Conservation (phyloP, 768 basidiomycete genomes). For the Leucocoprinus sp. region DNA sequence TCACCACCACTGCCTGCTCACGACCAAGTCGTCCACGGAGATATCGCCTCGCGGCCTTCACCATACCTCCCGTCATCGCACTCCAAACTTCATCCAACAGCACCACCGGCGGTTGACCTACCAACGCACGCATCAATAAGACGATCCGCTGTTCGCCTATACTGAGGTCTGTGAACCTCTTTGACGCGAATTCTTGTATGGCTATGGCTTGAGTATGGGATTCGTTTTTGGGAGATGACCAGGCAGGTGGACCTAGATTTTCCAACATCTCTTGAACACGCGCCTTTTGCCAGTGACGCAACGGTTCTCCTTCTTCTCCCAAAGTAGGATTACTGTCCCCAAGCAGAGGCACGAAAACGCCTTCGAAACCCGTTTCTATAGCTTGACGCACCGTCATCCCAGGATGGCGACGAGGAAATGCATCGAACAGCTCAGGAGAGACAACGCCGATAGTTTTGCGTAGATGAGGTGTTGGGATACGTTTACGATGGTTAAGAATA, state of each 20-base stretch:
- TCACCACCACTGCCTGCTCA: conserved; percentile 72
- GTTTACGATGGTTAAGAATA: conserved; percentile 53
- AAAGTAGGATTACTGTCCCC: conserved; percentile 41
- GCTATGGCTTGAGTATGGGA: too few species aligned
- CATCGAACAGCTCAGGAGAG: conserved; percentile 85
- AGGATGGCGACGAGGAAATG: conserved; percentile 68
- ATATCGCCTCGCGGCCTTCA: conserved; percentile 53
- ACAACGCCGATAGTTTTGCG: conserved; percentile 67
- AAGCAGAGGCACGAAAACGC: conserved; percentile 54
- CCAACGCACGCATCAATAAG: conserved; percentile 83
- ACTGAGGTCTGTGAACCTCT: too few species aligned
- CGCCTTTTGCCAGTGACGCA: too few species aligned
- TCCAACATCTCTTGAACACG: too few species aligned
- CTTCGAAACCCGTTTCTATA: conserved; percentile 82
- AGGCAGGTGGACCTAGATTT: too few species aligned
- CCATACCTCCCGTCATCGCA: conserved; percentile 82
- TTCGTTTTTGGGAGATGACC: too few species aligned
- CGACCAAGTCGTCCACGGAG: conserved; percentile 43
- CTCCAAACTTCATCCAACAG: conserved; percentile 90
- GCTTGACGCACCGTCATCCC: conserved; percentile 69
- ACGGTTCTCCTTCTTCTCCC: too few species aligned
- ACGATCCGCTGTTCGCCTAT: too few species aligned
- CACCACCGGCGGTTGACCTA: conserved; percentile 63
- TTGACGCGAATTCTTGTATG: too few species aligned
- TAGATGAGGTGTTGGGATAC: conserved; percentile 61